Conservation (phyloP, 176 grass and related monocot species). For the Tillandsia leiboldiana region DNA sequence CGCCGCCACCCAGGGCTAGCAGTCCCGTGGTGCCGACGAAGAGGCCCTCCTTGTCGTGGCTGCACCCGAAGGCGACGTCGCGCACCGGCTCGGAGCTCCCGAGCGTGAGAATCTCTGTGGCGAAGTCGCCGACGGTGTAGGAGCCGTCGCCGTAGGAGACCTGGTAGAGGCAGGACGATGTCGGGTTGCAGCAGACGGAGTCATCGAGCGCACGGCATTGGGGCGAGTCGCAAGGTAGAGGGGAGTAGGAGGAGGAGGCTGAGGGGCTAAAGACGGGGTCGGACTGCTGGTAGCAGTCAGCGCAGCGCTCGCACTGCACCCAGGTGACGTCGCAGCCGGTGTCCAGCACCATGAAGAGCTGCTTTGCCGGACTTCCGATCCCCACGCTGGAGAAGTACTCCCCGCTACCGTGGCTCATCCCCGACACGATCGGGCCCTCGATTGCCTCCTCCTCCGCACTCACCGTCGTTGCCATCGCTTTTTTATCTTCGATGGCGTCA, state of each 20-base stretch:
- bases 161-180: conserved; percentile 46
- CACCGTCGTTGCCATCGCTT: not conserved
- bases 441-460: conserved; percentile 29
- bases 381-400: conserved; percentile 95
- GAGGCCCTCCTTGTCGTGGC: too few relatives aligned
- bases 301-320: conserved; percentile 87
- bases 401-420: conserved; percentile 65
- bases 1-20: too few relatives aligned
- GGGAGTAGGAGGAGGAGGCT: conserved; percentile 54
- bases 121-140: conserved; percentile 91
- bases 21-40: too few relatives aligned
- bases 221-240: conserved; percentile 46
- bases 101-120: conserved; percentile 67
- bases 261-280: conserved; percentile 74
- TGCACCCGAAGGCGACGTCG: too few relatives aligned
- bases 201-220: conserved; percentile 59
- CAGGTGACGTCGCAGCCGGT: conserved; percentile 95
- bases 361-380: conserved; percentile 45
- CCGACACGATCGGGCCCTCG: conserved; percentile 71
- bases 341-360: conserved; percentile 86
- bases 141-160: conserved; percentile 95
- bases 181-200: conserved; percentile 71
- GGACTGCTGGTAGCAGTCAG: conserved; percentile 85
- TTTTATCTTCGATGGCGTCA: not conserved
- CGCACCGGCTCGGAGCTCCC: too few relatives aligned